These are phyloP conservation scores for Pelargonium fulgidum DNA, from an alignment of 441 rosid genomes.

Conservation along the genomic window DNA sequence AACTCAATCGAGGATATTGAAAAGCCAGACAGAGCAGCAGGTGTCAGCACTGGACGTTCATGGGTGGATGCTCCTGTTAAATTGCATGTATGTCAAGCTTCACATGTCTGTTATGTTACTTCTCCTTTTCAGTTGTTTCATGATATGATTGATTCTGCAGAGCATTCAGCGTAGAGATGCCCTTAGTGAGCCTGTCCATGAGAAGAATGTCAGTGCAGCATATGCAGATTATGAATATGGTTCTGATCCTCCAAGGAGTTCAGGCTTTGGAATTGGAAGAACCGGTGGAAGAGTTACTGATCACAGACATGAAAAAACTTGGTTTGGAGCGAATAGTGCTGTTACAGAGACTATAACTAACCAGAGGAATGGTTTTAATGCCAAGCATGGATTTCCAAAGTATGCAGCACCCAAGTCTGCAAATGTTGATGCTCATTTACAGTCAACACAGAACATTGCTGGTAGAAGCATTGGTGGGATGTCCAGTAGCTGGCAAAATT, in stretches of 20 bases:
- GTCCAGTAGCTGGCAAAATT: conserved; percentile 78
- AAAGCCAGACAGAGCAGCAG: conserved; percentile 48
- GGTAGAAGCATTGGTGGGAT: conserved; percentile 40
- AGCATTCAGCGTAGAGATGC: conserved; percentile 48
- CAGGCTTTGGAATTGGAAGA: conserved; percentile 54
- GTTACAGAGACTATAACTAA: conserved; percentile 44
- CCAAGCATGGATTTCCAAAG: conserved; percentile 47
- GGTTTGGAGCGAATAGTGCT: conserved; percentile 47
- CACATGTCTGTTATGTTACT: conserved; percentile 13
- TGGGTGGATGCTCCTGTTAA: conserved; percentile 55
- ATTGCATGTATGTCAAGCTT: conserved; percentile 39
- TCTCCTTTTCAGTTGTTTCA: background rate
- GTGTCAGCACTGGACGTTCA: conserved; percentile 32
- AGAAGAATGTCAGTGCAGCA: conserved; percentile 41
- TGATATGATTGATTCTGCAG: conserved; percentile 23
- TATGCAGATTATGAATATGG: conserved; percentile 55
- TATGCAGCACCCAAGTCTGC: conserved; percentile 39
- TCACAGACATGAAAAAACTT: conserved; percentile 51
- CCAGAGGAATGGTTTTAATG: conserved; percentile 56
- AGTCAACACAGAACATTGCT: conserved; percentile 30
- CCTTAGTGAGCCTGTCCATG: conserved; percentile 43
- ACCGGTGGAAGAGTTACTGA: conserved; percentile 43
- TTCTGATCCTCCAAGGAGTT: conserved; percentile 50
- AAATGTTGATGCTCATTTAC: conserved; percentile 34
- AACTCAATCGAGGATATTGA: conserved; percentile 49